These are phyloP conservation scores for Schrenkiella parvula DNA, from an alignment of 345 rosid species.

Conservation along the genomic window DNA sequence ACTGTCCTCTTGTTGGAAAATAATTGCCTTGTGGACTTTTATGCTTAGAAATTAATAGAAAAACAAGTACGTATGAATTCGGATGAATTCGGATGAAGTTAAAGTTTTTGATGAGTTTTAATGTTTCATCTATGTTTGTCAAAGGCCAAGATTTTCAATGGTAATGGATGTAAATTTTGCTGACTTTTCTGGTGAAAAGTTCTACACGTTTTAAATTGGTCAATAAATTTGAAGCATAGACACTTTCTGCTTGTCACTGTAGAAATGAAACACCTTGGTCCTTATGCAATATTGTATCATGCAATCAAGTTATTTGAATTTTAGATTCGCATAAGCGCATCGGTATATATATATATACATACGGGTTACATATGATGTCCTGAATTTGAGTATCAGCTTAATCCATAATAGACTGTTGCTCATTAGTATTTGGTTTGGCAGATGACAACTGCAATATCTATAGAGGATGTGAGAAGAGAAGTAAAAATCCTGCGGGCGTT, in stretches of 20 bases:
- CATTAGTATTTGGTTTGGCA: slow-evolving; percentile 33
- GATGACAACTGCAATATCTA: slow-evolving; percentile 97
- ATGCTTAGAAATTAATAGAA: not conserved
- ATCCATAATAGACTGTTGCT: slow-evolving; percentile 1
- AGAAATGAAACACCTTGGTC: not conserved
- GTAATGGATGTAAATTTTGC: not conserved
- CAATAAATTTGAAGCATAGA: slow-evolving; percentile 13
- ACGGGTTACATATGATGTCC: not conserved
- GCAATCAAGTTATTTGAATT: not conserved
- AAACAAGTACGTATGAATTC: not conserved
- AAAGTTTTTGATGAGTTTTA: not conserved
- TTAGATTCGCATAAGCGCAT: not conserved
- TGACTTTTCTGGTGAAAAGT: slow-evolving; percentile 11
- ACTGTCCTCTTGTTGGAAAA: slow-evolving; percentile 1
- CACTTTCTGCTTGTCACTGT: slow-evolving; percentile 6
- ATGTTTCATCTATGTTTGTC: slow-evolving; percentile 9
- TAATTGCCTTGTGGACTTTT: slow-evolving; percentile 18
- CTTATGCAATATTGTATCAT: not conserved
- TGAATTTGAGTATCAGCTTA: not conserved
- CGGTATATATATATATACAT: no score
- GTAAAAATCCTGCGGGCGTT: slow-evolving; percentile 81
- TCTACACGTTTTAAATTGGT: slow-evolving; percentile 14
- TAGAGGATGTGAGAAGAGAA: slow-evolving; percentile 98
- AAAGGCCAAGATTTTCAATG: slow-evolving; percentile 4
- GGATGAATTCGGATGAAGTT: not conserved